phyloP scores from a whole-genome alignment of 768 basidiomycete species.

The Lepiota venenata region DNA sequence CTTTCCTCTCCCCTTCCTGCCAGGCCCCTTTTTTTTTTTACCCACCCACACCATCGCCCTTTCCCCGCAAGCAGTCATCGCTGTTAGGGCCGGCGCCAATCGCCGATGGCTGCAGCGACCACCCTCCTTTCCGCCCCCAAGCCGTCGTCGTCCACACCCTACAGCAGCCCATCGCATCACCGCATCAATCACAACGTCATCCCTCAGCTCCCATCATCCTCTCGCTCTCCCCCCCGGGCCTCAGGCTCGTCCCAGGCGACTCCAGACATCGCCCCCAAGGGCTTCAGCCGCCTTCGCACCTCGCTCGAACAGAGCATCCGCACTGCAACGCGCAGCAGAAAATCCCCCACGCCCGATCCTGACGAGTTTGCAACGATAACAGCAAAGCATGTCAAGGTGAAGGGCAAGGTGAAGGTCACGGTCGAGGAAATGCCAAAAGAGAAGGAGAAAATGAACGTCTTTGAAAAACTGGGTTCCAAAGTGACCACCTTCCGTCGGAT shows the following conservation, averaged over 20 bases:
- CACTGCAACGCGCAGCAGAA: slow-evolving; percentile 58
- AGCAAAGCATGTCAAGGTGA: slow-evolving; percentile 34
- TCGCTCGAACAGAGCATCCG: slow-evolving; percentile 67
- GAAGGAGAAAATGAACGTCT: slow-evolving; percentile 21
- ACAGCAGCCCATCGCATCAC: slow-evolving; percentile 43
- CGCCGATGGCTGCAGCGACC: slow-evolving; percentile 15
- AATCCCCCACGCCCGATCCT: slow-evolving; percentile 27
- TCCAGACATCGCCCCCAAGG: slow-evolving; percentile 42
- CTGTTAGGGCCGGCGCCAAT: neutral
- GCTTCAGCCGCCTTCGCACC: slow-evolving; percentile 63
- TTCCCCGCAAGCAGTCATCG: neutral
- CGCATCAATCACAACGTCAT: slow-evolving; percentile 31
- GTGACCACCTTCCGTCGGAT: slow-evolving; percentile 26
- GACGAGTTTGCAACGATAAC: slow-evolving; percentile 46
- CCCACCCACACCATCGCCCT: neutral
- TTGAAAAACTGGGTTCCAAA: slow-evolving; percentile 14
- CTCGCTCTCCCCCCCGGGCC: slow-evolving; percentile 36
- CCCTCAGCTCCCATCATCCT: slow-evolving; percentile 35
- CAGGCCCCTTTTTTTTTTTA: neutral
- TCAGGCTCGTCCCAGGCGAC: slow-evolving; percentile 25
- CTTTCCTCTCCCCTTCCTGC: neutral
- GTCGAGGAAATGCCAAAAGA: slow-evolving; percentile 27
- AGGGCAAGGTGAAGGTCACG: slow-evolving; percentile 36
- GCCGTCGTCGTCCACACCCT: slow-evolving; percentile 34
- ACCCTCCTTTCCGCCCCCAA: slow-evolving; percentile 37